phyloP scores from a whole-genome alignment of 148 eudicot species.

The Rhododendron mucronatum region DNA sequence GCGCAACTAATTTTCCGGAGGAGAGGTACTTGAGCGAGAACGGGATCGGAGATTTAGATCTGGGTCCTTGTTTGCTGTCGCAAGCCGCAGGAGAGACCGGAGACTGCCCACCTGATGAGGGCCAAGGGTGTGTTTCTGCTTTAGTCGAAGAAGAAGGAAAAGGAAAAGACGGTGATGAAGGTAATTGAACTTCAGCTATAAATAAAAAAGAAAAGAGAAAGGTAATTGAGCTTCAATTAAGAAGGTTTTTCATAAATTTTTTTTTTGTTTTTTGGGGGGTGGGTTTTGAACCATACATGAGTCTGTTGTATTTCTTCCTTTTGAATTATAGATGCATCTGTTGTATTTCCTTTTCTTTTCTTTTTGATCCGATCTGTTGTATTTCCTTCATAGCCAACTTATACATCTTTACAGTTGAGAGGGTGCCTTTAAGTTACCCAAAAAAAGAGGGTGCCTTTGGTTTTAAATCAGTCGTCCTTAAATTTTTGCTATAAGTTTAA shows the following conservation, averaged over 20 bases:
- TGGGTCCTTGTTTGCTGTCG: conserved; percentile 17
- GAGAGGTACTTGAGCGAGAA: conserved; percentile 29
- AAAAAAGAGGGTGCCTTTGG: background rate
- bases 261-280: background rate
- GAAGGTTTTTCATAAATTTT: background rate
- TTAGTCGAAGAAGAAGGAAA: background rate
- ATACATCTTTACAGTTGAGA: background rate
- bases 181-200: background rate
- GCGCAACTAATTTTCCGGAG: conserved; percentile 31
- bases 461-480: background rate
- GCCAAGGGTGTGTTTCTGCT: background rate
- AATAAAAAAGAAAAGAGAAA: background rate
- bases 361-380: background rate
- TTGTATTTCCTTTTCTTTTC: background rate
- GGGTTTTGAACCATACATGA: background rate
- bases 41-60: conserved; percentile 30
- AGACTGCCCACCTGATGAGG: conserved; percentile 3
- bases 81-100: conserved; percentile 6
- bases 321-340: background rate
- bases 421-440: background rate
- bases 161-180: background rate
- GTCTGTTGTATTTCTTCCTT: background rate
- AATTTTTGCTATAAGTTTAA: background rate
- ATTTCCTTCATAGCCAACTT: background rate
- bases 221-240: background rate